Conservation (phyloP, 1,139 yeast genomes). For the Magnusiomyces sp. region DNA sequence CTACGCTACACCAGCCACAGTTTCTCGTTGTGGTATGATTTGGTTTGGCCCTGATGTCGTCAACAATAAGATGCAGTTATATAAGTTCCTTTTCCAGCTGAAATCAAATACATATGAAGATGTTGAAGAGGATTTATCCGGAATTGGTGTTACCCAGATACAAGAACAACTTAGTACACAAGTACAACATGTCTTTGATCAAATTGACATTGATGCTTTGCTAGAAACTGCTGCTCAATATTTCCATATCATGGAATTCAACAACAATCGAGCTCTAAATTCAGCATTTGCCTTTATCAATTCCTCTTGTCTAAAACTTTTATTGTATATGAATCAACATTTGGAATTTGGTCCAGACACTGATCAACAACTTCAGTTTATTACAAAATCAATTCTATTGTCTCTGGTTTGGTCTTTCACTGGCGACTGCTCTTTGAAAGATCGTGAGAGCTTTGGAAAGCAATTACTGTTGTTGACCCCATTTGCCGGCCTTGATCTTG, state of each 20-base stretch:
- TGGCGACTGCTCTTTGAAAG: slow-evolving; percentile 45
- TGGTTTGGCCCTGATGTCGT: slow-evolving; percentile 48
- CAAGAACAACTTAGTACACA: slow-evolving; percentile 12
- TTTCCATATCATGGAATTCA: slow-evolving; percentile 50
- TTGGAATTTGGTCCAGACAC: slow-evolving; percentile 24
- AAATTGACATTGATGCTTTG: slow-evolving; percentile 18
- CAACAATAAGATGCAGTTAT: slow-evolving; percentile 24
- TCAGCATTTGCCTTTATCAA: slow-evolving; percentile 32
- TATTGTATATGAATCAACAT: slow-evolving; percentile 19
- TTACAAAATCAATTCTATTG: slow-evolving; percentile 36
- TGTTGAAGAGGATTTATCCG: slow-evolving; percentile 25
- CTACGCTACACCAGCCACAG: slow-evolving; percentile 81
- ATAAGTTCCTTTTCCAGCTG: slow-evolving; percentile 19
- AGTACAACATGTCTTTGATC: slow-evolving; percentile 15
- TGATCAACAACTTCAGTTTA: slow-evolving; percentile 26
- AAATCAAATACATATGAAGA: slow-evolving; percentile 21
- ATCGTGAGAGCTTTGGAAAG: slow-evolving; percentile 37
- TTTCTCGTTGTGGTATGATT: slow-evolving; percentile 87
- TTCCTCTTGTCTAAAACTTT: slow-evolving; percentile 20
- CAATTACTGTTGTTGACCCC: slow-evolving; percentile 26
- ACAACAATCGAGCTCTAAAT: slow-evolving; percentile 35
- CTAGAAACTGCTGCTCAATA: slow-evolving; percentile 24
- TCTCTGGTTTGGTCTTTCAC: slow-evolving; percentile 61
- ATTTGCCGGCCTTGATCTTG: slow-evolving; percentile 19
- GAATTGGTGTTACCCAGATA: slow-evolving; percentile 13